phyloP scores from a whole-genome alignment of 2,329 filamentous ascomycete species.

The Beauveria rudraprayagi region DNA sequence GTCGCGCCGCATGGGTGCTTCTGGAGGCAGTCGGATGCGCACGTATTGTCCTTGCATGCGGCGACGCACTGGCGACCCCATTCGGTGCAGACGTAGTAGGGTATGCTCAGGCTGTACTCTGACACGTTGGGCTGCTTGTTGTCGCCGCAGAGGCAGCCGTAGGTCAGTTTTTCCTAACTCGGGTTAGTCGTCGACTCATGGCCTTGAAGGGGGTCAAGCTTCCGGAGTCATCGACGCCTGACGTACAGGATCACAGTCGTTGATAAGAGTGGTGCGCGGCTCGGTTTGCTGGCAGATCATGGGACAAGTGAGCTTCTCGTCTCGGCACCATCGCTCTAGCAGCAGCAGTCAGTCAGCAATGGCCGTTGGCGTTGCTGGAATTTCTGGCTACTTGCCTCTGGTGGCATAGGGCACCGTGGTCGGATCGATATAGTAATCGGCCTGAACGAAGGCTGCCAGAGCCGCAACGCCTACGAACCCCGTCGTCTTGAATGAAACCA shows the following conservation, averaged over 20 bases:
- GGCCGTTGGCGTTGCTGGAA: neutral
- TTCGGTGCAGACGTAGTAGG: conserved; percentile 67
- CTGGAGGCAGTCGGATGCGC: conserved; percentile 51
- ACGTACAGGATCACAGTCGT: conserved; percentile 60
- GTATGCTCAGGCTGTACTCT: conserved; percentile 70
- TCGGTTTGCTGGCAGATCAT: conserved; percentile 60
- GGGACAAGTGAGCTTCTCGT: conserved; percentile 57
- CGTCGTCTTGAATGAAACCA: conserved; percentile 48
- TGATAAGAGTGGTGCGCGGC: conserved; percentile 44
- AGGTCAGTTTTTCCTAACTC: conserved; percentile 51
- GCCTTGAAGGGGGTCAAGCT: neutral
- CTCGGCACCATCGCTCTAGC: conserved; percentile 55
- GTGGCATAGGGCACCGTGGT: conserved; percentile 43
- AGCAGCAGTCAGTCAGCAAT: conserved; percentile 16
- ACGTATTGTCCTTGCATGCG: conserved; percentile 47
- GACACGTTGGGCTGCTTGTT: conserved; percentile 61
- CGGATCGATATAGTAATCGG: conserved; percentile 56
- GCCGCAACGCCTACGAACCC: conserved; percentile 47
- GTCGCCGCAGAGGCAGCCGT: conserved; percentile 63
- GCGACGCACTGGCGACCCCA: conserved; percentile 62
- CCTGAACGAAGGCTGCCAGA: conserved; percentile 44
- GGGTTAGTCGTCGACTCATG: neutral
- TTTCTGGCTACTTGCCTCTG: conserved; percentile 37
- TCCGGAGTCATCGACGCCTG: neutral
- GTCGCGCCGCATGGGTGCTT: conserved; percentile 67